Percentiles rank a stretch among this genome's conserved stretches.
These are phyloP conservation scores for Nicotiana benthamiana DNA, from an alignment of 257 asterid species.

Conservation along the genomic window DNA sequence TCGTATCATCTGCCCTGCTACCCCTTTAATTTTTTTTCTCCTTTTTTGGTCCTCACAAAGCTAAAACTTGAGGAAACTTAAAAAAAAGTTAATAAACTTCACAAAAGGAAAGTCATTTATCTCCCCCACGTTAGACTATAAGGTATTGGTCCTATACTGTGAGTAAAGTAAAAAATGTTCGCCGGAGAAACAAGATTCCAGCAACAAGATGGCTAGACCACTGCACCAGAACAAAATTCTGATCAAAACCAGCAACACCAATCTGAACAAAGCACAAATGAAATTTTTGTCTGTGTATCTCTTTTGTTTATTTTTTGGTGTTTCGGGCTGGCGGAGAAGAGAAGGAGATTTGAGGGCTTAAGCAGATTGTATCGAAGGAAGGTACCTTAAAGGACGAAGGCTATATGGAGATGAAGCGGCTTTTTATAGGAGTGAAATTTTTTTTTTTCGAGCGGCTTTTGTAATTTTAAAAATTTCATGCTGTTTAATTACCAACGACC, in stretches of 20 bases:
- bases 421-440: neutral
- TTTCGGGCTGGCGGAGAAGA: neutral
- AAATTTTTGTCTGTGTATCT: neutral
- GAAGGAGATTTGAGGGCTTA: neutral
- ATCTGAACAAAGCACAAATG: neutral
- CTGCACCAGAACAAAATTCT: neutral
- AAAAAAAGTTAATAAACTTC: neutral
- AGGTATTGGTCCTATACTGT: neutral
- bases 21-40: too few species aligned
- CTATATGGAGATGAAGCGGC: neutral
- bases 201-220: neutral
- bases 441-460: neutral
- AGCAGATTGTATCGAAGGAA: conserved; percentile 1
- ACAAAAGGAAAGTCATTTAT: neutral
- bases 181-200: neutral
- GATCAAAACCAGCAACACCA: neutral
- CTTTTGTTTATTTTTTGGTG: neutral
- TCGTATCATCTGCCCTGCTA: neutral
- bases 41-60: neutral
- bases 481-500: neutral
- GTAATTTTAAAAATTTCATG: neutral
- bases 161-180: neutral
- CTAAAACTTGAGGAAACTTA: neutral
- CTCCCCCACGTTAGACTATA: neutral
- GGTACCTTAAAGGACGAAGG: neutral